Conservation (phyloP, 75 land plant genomes). For the Adiantum capillusveneris region DNA sequence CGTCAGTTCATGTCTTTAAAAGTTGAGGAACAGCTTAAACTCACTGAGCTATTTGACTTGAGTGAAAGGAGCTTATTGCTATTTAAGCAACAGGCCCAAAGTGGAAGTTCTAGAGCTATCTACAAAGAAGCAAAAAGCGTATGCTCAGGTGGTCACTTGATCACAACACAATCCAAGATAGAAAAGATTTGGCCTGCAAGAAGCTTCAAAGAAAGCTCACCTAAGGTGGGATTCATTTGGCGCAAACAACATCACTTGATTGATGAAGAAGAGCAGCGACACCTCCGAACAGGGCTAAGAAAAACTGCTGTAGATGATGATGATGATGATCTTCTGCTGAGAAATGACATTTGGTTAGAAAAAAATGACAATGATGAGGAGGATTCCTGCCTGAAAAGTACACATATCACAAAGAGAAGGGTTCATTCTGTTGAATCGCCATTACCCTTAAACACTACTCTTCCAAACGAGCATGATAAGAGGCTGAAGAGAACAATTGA, state of each 20-base stretch:
- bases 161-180: too few species aligned
- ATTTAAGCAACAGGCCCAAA: constrained; percentile 47
- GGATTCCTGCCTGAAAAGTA: neutral
- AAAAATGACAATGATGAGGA: neutral
- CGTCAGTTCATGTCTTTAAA: constrained; percentile 50
- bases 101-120: constrained; percentile 12
- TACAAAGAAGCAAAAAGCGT: neutral
- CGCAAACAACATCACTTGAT: too few species aligned
- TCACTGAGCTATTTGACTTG: constrained; percentile 36
- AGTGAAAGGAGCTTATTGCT: constrained; percentile 47
- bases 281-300: too few species aligned
- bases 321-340: too few species aligned
- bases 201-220: neutral
- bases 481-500: constrained; percentile 1
- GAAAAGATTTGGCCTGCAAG: too few species aligned
- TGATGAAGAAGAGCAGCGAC: too few species aligned
- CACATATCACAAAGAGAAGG: too few species aligned
- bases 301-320: too few species aligned
- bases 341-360: neutral
- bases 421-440: too few species aligned
- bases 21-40: constrained; percentile 24
- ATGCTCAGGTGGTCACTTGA: too few species aligned
- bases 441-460: neutral
- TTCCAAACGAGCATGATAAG: neutral
- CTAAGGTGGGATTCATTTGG: neutral